Percentiles rank a stretch among this genome's conserved stretches.
phyloP scores from a whole-genome alignment of 306 rosid species.

The Astragalus membranaceus region DNA sequence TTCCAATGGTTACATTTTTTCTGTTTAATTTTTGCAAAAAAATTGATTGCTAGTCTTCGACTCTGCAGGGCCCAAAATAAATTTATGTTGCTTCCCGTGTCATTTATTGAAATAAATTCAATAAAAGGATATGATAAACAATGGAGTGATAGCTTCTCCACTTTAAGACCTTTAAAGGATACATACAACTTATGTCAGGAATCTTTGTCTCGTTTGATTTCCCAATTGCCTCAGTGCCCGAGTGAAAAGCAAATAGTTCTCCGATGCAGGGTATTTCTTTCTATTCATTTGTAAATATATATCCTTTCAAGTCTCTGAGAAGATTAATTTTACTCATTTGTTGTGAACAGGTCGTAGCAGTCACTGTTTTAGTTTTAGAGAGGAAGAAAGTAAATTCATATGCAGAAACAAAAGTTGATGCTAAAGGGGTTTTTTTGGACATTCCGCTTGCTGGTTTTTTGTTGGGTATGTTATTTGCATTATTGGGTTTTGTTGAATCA shows the following conservation, averaged over 20 bases:
- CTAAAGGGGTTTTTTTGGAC: conserved; percentile 35
- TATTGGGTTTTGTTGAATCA: not conserved
- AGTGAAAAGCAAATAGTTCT: conserved; percentile 38
- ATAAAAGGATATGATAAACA: conserved; percentile 27
- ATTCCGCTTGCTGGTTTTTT: conserved; percentile 80
- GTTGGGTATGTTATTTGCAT: conserved; percentile 51
- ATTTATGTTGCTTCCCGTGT: conserved; percentile 63
- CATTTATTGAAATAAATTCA: conserved; percentile 60
- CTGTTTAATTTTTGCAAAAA: not conserved
- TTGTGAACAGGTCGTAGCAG: conserved; percentile 62
- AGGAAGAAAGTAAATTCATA: conserved; percentile 25
- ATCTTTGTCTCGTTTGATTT: conserved; percentile 39
- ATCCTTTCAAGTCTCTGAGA: conserved; percentile 8
- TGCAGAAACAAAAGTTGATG: conserved; percentile 18
- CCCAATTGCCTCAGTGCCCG: conserved; percentile 41
- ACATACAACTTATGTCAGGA: conserved; percentile 21
- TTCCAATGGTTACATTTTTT: not conserved
- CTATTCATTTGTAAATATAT: not conserved
- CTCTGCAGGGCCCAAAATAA: conserved; percentile 51
- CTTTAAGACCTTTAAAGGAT: conserved; percentile 21
- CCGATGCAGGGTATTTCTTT: conserved; percentile 55
- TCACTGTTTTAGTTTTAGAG: conserved; percentile 57
- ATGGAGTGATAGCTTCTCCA: conserved; percentile 22
- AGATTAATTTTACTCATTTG: conserved; percentile 1
- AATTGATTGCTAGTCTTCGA: conserved; percentile 24